Evolutionary conservation across 176 grass and related monocot genomes (phyloP).

Genomic region (Thalia dealbata): DNA sequence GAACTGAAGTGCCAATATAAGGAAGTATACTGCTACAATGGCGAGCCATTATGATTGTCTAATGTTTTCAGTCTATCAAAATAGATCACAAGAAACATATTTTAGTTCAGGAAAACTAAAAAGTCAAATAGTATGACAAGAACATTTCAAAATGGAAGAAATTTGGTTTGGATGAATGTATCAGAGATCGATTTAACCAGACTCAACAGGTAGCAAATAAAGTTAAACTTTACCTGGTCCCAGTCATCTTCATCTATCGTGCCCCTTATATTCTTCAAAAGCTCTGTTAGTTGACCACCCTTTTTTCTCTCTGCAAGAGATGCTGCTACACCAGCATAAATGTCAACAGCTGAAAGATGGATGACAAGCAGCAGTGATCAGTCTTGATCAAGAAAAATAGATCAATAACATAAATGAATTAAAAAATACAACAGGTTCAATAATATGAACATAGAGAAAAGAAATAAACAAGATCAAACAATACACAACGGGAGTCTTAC

Average conservation of each 20-base stretch:
- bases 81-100: background rate
- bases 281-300: conserved; percentile 75
- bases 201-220: conserved; percentile 3
- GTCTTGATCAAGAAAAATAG: background rate
- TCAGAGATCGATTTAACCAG: background rate
- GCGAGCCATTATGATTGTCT: background rate
- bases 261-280: conserved; percentile 94
- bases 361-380: background rate
- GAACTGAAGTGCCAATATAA: background rate
- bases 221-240: conserved; percentile 68
- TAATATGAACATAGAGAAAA: background rate
- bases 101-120: background rate
- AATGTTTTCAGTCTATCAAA: background rate
- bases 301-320: conserved; percentile 88
- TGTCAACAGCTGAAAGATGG: conserved; percentile 71
- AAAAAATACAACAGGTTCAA: background rate
- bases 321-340: conserved; percentile 85
- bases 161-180: background rate
- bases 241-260: conserved; percentile 86
- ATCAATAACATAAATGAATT: background rate
- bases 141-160: background rate
- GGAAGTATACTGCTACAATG: background rate
- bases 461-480: background rate
- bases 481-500: conserved; percentile 24
- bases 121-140: background rate